A percentile compares a stretch with the other conserved stretches of the same genome.
Conservation (phyloP, 2,329 filamentous ascomycete species). For the Xylaria multiplex region DNA sequence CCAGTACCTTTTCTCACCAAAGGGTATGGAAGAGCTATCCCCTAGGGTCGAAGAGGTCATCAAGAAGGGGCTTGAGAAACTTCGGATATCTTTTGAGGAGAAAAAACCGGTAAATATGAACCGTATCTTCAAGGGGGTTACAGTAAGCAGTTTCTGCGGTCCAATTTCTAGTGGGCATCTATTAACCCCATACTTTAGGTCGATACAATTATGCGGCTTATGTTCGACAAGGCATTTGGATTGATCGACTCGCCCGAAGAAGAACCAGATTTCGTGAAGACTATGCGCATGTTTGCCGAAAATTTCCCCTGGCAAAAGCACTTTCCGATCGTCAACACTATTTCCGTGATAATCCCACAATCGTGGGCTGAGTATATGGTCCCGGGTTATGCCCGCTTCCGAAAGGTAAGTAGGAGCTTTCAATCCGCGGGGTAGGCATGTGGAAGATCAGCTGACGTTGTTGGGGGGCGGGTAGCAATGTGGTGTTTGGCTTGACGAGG, state of each 20-base stretch:
- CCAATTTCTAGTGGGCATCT: not conserved
- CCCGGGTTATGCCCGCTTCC: constrained; percentile 32
- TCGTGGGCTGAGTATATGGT: constrained; percentile 23
- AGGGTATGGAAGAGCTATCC: constrained; percentile 30
- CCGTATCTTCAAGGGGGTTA: constrained; percentile 30
- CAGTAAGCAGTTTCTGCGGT: constrained; percentile 8
- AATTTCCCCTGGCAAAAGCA: constrained; percentile 34
- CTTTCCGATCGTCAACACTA: constrained; percentile 25
- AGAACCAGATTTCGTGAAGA: constrained; percentile 27
- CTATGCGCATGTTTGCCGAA: constrained; percentile 34
- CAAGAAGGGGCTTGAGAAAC: constrained; percentile 22
- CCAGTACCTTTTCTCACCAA: constrained; percentile 28
- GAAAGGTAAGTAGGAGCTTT: constrained; percentile 18
- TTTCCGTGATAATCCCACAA: constrained; percentile 26
- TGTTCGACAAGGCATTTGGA: constrained; percentile 29
- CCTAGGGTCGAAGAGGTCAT: constrained; percentile 25
- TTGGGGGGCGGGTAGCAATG: constrained; percentile 21
- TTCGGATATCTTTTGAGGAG: constrained; percentile 22
- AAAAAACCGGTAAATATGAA: constrained; percentile 32
- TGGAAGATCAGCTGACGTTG: not conserved
- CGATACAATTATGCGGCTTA: constrained; percentile 34
- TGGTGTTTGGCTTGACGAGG: constrained; percentile 28
- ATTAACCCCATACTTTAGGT: constrained; percentile 18
- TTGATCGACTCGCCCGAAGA: constrained; percentile 27
- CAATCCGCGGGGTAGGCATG: not conserved